These are phyloP conservation scores for Delitschia confertaspora DNA, from an alignment of 495 filamentous ascomycete genomes.

Conservation along the genomic window DNA sequence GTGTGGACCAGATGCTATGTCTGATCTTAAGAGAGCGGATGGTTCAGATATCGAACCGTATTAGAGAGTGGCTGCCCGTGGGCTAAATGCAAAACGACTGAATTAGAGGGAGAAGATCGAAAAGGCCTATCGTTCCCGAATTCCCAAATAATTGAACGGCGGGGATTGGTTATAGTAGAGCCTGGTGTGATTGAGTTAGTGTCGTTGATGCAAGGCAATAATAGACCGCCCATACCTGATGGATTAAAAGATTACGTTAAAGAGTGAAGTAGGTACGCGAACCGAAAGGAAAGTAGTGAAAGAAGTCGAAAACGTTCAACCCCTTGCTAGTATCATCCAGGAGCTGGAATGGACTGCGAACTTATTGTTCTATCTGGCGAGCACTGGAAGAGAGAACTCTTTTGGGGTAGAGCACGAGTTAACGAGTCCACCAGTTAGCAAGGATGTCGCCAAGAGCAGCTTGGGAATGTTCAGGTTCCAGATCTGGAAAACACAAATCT, in stretches of 20 bases:
- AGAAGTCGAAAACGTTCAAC: slow-evolving; percentile 19
- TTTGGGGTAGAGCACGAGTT: slow-evolving; percentile 36
- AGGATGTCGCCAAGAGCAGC: slow-evolving; percentile 26
- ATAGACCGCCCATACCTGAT: slow-evolving; percentile 24
- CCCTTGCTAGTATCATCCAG: slow-evolving; percentile 31
- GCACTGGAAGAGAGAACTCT: slow-evolving; percentile 24
- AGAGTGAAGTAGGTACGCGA: slow-evolving; percentile 31
- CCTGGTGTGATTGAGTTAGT: slow-evolving; percentile 14
- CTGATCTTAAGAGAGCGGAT: slow-evolving; percentile 25
- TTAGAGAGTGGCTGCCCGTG: slow-evolving; percentile 48
- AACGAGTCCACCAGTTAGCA: slow-evolving; percentile 34
- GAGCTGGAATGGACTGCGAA: slow-evolving; percentile 27
- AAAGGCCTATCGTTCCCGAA: slow-evolving; percentile 32
- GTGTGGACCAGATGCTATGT: slow-evolving; percentile 6
- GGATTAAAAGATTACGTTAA: slow-evolving; percentile 31
- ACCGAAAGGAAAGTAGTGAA: slow-evolving; percentile 13
- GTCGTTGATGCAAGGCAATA: slow-evolving; percentile 6
- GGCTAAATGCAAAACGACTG: slow-evolving; percentile 50
- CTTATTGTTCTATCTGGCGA: slow-evolving; percentile 20
- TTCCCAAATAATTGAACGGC: slow-evolving; percentile 12
- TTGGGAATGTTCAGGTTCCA: slow-evolving; percentile 25
- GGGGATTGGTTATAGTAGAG: slow-evolving; percentile 21
- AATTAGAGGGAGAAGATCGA: slow-evolving; percentile 47
- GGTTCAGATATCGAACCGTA: slow-evolving; percentile 33
- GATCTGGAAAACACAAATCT: slow-evolving; percentile 22